Evolutionary conservation across 176 grass and related monocot genomes (phyloP), one percentile per base, ranked within the genome.

Genomic region (Musa acuminata): DNA sequence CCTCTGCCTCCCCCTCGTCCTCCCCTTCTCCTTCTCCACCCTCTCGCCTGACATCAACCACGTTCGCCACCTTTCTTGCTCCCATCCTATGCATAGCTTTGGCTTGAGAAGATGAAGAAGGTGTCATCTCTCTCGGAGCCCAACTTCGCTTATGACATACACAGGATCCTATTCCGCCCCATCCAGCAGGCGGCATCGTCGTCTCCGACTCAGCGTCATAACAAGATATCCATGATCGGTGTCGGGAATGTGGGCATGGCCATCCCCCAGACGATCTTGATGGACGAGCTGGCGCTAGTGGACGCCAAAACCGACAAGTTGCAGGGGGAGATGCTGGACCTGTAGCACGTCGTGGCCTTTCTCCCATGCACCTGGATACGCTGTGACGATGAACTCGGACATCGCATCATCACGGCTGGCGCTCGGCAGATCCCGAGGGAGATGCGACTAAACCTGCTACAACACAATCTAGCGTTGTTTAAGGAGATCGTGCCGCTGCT

Each of bases 221-320:
- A 76, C 14, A 98, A 98, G 75, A 66, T 98, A 3, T 91, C 95
- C 1, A 80, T 98, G 0, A 77, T 98, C 58, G 95, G 95, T 52
- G 83, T 78, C 6, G 95, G 95, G n/a, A 98, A 98, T 73, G 95
- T 98, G 14, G 95, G 95, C 49, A 98, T 98, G 95, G 95, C n/a
- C n/a, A n/a, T n/a, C 83, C 90, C 88, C 55, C 95, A 98, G 83
- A 98, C 95, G 2, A 91, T 98, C 82, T 86, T 98, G 0, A 87
- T 86, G 16, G 95, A 91, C 77, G 95, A 98, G 90, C 88, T 98
- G 70, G 90, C 90, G 7, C 88, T 98, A 5, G 90, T 98, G 6
- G 90, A 94, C 77, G 84, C 84, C n/a, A 52, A 83, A 23, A 77
- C 88, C 2, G 86, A 91, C 76, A 93, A 93, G 78, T 79, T 91